Base-by-base conservation (phyloP, 2,329 filamentous ascomycete species). In the Fusarium neocosmosporiellum region DNA sequence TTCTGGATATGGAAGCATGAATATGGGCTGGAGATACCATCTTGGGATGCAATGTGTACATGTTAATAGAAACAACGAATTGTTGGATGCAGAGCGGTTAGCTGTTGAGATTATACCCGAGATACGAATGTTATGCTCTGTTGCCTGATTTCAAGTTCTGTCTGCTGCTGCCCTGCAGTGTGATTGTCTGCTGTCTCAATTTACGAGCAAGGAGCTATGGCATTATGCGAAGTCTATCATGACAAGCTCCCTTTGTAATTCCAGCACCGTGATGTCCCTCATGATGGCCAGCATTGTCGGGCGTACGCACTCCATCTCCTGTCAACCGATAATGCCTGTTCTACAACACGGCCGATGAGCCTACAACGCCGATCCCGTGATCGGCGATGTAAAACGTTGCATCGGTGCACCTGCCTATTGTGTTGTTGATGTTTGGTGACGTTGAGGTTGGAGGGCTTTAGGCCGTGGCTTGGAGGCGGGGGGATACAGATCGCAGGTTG, bases 81-180 rank as follows among this genome's bases (percentile, higher is more conserved):
- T 65, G 53, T 60, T 73, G 62, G 50, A 64, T 65, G 58, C 27
- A 39, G 24, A 61, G 61, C 48, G 67, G 55, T 67, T 65, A 54
- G 43, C 50, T 70, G 48, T 55, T 66, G 63, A 69, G 63, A 76
- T 71, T 77, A 77, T 77, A 77, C 75, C 75, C 75, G 67, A 74
- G 50, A 70, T 57, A 74, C 59, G 50, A 66, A 63, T 53, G 66
- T 39, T 55, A 69, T 64, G 63, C 60, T 70, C 61, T 58, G 69
- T 67, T 61, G 24, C 48, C 46, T 22, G 27, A 43, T 20, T 18
- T 37, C 7, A 5, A 5, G 24, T 20, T 29, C 41, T 10, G 11
- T 22, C 16, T 41, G 3, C 18, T 58, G 14, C 7, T 22, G 11
- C 36, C 2, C 3, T 29, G 36, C 22, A 9, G 41, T n/a, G 36